Conservation (phyloP, 148 eudicot genomes). For the Selenicereus undatus region DNA sequence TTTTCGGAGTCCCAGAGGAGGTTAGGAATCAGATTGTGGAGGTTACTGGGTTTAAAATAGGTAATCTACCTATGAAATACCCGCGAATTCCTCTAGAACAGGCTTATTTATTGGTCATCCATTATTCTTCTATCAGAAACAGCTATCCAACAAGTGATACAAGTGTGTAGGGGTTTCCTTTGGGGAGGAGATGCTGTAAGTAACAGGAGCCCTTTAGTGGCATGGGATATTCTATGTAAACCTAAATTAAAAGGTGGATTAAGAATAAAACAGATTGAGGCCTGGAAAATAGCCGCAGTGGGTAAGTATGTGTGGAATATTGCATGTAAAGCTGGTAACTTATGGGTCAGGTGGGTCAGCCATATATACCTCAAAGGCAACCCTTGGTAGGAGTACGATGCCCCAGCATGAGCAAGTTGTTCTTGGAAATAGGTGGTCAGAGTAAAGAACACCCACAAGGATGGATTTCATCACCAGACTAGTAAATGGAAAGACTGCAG, state of each 20-base stretch:
- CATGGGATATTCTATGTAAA: not conserved
- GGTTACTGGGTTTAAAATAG: not conserved
- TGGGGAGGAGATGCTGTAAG: not conserved
- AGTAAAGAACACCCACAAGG: no score
- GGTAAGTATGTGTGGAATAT: not conserved
- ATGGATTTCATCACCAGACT: no score
- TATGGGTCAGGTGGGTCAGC: not conserved
- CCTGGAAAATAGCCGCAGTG: not conserved
- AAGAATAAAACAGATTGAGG: not conserved
- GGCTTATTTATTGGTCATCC: no score
- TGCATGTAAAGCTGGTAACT: not conserved
- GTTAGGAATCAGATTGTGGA: not conserved
- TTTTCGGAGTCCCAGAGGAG: not conserved
- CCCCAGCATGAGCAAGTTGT: no score
- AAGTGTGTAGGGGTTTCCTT: not conserved
- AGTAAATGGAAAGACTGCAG: no score
- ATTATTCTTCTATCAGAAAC: no score
- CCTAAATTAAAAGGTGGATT: not conserved
- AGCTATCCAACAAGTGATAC: no score
- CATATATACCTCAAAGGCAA: not conserved
- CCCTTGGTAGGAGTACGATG: not conserved
- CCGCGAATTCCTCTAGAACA: not conserved
- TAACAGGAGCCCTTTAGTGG: not conserved
- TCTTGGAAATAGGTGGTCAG: no score
- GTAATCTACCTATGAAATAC: not conserved